Evolutionary conservation across 495 filamentous ascomycete genomes (phyloP), one percentile per base, ranked within the genome.

Genomic region (Monascus purpureus): DNA sequence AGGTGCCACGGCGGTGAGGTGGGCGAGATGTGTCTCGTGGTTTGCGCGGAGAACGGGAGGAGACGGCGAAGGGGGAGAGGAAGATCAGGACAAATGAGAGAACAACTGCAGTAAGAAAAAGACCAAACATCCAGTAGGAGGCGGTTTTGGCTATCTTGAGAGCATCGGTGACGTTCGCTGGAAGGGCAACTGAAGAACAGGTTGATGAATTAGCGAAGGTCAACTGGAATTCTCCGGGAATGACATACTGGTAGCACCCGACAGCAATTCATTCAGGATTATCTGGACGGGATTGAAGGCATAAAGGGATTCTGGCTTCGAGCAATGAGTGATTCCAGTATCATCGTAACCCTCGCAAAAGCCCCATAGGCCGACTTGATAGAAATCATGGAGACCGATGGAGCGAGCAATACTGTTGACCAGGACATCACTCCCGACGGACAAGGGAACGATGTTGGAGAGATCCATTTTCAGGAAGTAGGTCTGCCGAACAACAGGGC

Each of bases 261-360:
- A 52, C 4, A 94, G 57, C 13, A 95, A 67, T 51, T 93, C 80
- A 37, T 59, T 68, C 29, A 80, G 51, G 13, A 95, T 54, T 36
- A 94, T 82, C 29, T 75, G 56, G 20, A 94, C 77, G 0, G 86
- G 87, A 55, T 94, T 80, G 58, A 95, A 95, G 72, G 80, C 87
- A 50, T 90, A 95, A 14, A 88, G 56, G 12, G 60, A 57, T 40
- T 70, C 28, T 6, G 84, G 74, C 12, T 63, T 57, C 19, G 74
- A 80, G 56, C 87, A 95, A 37, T 50, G 50, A 6, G 82, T 88
- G 31, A 90, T 75, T 4, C 82, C 80, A 37, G 70, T 55, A 27
- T 63, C 63, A 26, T 74, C 54, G 53, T 84, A 87, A 12, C 87
- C 87, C 56, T 88, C 81, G 44, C 87, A 95, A 49, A 77, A 93